Evolutionary conservation across 129 eudicot genomes (phyloP).

Genomic region (Artemisia tridentata): DNA sequence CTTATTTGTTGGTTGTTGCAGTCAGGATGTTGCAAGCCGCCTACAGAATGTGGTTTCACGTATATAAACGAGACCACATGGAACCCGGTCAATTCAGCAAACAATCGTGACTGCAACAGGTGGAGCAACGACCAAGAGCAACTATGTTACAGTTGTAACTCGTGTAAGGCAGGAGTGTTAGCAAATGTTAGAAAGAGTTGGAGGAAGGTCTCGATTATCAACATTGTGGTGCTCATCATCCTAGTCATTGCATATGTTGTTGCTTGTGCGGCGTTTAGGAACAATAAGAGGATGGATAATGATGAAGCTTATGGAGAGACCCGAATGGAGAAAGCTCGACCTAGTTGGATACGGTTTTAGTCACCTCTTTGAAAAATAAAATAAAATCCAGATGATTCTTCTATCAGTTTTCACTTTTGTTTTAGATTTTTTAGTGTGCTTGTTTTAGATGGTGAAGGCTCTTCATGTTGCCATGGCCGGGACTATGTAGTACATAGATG

Average conservation of each 20-base stretch:
- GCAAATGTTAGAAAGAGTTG: conserved; percentile 83
- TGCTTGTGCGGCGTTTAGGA: conserved; percentile 80
- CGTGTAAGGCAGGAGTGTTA: conserved; percentile 89
- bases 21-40: conserved; percentile 99
- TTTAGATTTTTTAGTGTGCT: not conserved
- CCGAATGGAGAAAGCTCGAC: conserved; percentile 82
- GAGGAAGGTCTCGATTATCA: conserved; percentile 91
- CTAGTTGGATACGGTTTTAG: conserved; percentile 72
- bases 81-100: conserved; percentile 28
- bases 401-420: not conserved
- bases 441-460: too few relatives aligned
- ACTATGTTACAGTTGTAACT: conserved; percentile 68
- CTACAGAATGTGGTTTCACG: conserved; percentile 63
- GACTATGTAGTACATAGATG: too few relatives aligned
- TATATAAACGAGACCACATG: conserved; percentile 75
- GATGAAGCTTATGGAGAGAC: conserved; percentile 80
- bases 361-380: not conserved
- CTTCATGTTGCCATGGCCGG: too few relatives aligned
- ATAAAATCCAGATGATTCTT: not conserved
- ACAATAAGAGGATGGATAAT: conserved; percentile 80
- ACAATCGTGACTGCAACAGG: conserved; percentile 48
- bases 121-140: conserved; percentile 83
- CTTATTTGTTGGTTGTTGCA: conserved; percentile 12
- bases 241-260: conserved; percentile 73
- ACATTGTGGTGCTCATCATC: conserved; percentile 71